Evolutionary conservation across 2,329 filamentous ascomycete genomes (phyloP), one percentile per base, ranked within the genome.

Genomic region (Penicillium sp.): DNA sequence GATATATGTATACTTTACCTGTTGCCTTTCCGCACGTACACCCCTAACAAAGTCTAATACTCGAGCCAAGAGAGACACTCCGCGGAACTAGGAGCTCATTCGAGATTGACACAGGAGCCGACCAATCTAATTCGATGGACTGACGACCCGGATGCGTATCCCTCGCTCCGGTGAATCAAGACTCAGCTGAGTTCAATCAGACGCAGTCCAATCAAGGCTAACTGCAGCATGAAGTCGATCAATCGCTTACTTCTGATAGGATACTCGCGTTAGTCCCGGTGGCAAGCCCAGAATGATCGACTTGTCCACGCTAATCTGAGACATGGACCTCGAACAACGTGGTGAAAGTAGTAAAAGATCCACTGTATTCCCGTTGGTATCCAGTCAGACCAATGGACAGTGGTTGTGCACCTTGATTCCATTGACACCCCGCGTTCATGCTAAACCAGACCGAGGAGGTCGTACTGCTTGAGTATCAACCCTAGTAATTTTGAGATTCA

Each of bases 221-320:
- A 13, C 22, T 15, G 13, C 26, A 27, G 2, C 12, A 13, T 17
- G 7, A 15, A 30, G 31, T 39, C 26, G 20, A 30, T 32, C 25
- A 17, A 30, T 33, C 34, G 23, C 23, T 29, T 9, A 9, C 35
- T 15, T 27, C 34, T 39, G 44, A 45, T 47, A 44, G 42, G 38
- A 16, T 32, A 14, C 15, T 30, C 27, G 28, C 30, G 28, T 33
- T 32, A 32, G 36, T 28, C 35, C 17, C 16, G 25, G 33, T 45
- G 42, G 36, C 31, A 33, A 25, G 28, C 12, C 30, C 9, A 14
- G 36, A 31, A 26, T 37, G 31, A 22, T 22, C 30, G 12, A 30
- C 34, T 31, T 31, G 29, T 36, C 37, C 41, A 32, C 33, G 30
- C 32, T 17, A 33, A 39, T 35, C 36, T 38, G 36, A 34, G 32